Evolutionary conservation across 179 eudicot genomes (phyloP).

Genomic region (Kewa caespitosa): DNA sequence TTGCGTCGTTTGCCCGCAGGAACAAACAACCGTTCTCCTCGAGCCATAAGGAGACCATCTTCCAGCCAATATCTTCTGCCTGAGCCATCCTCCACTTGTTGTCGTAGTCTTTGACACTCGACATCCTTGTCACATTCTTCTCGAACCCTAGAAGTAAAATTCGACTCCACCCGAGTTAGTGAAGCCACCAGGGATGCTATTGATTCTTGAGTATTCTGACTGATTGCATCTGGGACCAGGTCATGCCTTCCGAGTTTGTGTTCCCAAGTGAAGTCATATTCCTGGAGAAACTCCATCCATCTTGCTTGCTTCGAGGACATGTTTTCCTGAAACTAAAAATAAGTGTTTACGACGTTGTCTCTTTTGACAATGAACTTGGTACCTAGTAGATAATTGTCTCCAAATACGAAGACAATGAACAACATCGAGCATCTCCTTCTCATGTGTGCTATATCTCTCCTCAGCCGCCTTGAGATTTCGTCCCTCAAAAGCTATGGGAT

Average conservation of each 20-base stretch:
- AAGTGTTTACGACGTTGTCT: too few species aligned
- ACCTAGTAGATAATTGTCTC: too few species aligned
- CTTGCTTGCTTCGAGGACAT: background rate
- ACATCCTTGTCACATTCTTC: too few species aligned
- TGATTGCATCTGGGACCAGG: background rate
- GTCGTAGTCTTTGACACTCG: too few species aligned
- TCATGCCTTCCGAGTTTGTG: background rate
- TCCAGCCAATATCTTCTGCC: background rate
- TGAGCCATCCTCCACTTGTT: background rate
- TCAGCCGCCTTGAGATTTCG: background rate
- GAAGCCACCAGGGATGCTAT: too few species aligned
- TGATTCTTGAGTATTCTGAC: background rate
- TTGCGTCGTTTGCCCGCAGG: too few species aligned
- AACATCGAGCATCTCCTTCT: background rate
- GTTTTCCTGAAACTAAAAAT: background rate
- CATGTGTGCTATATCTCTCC: background rate
- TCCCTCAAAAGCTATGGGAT: background rate
- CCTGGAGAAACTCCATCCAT: constrained; percentile 4
- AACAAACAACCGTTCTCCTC: too few species aligned
- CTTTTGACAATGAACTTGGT: too few species aligned
- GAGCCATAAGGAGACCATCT: background rate
- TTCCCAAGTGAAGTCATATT: background rate
- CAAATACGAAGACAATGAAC: too few species aligned
- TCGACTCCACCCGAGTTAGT: too few species aligned
- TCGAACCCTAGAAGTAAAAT: too few species aligned